Evolutionary conservation across 2,329 filamentous ascomycete species (phyloP).

Genomic region (Neofusicoccum umdonicola): DNA sequence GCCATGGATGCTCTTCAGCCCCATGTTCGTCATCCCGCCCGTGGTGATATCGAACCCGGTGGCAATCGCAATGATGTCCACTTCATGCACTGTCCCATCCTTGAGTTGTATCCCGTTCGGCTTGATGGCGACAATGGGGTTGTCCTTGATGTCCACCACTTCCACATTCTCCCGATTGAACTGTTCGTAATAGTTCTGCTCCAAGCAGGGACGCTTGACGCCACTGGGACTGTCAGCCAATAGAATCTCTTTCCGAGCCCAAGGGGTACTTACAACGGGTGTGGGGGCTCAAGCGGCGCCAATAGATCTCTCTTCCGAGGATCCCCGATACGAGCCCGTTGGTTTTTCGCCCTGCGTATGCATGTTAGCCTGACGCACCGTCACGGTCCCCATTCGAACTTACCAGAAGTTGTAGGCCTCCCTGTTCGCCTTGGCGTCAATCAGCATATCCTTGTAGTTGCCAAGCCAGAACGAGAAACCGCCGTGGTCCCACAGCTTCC

Average conservation of each 20-base stretch:
- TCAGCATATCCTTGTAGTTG: slow-evolving; percentile 42
- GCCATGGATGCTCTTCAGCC: slow-evolving; percentile 36
- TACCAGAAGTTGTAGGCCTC: slow-evolving; percentile 46
- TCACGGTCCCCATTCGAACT: background rate
- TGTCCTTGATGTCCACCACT: slow-evolving; percentile 44
- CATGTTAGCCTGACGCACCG: background rate
- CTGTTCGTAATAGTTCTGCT: slow-evolving; percentile 49
- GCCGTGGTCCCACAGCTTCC: slow-evolving; percentile 41
- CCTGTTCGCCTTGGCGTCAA: slow-evolving; percentile 42
- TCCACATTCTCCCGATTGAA: slow-evolving; percentile 43
- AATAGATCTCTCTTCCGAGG: slow-evolving; percentile 46
- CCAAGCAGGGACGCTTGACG: slow-evolving; percentile 46
- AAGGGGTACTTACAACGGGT: slow-evolving; percentile 32
- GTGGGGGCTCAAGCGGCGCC: slow-evolving; percentile 43
- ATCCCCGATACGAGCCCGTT: slow-evolving; percentile 42
- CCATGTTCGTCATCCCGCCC: slow-evolving; percentile 42
- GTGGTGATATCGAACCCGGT: slow-evolving; percentile 39
- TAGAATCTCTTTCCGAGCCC: too few relatives aligned
- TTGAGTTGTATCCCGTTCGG: slow-evolving; percentile 29
- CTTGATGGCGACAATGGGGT: slow-evolving; percentile 36
- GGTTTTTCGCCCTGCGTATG: slow-evolving; percentile 38
- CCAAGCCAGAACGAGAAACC: slow-evolving; percentile 44
- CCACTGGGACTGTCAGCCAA: slow-evolving; percentile 23
- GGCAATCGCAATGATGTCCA: slow-evolving; percentile 33
- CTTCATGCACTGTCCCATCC: slow-evolving; percentile 31